These are phyloP conservation scores for Pontederia paniculata DNA, from an alignment of 176 grass and related monocot genomes.

Conservation along the genomic window DNA sequence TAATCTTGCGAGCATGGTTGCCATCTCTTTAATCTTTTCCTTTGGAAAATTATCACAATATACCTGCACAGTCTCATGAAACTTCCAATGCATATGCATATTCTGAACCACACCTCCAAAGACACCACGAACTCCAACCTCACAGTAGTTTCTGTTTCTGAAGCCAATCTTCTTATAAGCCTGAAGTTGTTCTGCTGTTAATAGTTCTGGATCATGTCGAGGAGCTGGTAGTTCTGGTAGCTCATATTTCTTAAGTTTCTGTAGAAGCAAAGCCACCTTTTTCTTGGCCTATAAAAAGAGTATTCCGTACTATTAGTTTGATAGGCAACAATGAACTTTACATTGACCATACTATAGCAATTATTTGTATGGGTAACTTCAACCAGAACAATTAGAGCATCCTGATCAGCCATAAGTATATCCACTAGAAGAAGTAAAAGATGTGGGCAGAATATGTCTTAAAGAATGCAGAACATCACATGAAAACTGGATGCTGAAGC, in stretches of 20 bases:
- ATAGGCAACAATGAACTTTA: background rate
- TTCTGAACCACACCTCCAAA: constrained; percentile 99
- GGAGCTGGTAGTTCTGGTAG: constrained; percentile 78
- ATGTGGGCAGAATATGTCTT: too few species aligned
- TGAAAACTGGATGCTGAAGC: too few species aligned
- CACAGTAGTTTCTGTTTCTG: constrained; percentile 87
- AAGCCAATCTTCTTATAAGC: constrained; percentile 99
- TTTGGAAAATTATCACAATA: constrained; percentile 93
- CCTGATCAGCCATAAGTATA: too few species aligned
- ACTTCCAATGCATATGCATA: constrained; percentile 99
- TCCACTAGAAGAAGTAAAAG: background rate
- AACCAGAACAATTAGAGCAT: background rate
- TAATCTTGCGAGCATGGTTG: constrained; percentile 80
- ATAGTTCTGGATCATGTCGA: constrained; percentile 75
- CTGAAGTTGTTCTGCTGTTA: constrained; percentile 80
- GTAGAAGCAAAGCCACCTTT: constrained; percentile 83
- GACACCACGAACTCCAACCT: constrained; percentile 95
- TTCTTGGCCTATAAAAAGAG: constrained; percentile 72
- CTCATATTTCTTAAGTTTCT: constrained; percentile 97
- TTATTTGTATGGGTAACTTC: background rate
- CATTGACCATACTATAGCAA: background rate
- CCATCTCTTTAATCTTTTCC: constrained; percentile 99
- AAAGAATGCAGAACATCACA: too few species aligned
- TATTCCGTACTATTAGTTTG: background rate
- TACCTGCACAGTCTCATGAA: constrained; percentile 93